A percentile compares a stretch with the other conserved stretches of the same genome.
Conservation (phyloP, 768 basidiomycete species). For the Amylocystis lapponica region DNA sequence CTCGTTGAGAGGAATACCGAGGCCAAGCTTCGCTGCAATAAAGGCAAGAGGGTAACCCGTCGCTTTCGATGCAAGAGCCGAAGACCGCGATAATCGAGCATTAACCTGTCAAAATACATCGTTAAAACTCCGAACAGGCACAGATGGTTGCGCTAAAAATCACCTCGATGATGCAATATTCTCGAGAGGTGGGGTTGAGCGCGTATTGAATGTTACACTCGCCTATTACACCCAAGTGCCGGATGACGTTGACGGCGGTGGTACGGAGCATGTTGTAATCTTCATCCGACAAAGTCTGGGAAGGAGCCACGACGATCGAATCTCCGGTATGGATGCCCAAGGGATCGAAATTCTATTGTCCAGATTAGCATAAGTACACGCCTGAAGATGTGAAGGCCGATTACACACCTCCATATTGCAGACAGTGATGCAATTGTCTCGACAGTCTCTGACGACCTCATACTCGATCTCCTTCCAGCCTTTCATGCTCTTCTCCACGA, state of each 20-base stretch:
- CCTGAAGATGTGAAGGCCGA: not conserved
- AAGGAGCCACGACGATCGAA: slow-evolving; percentile 96
- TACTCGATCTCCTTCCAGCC: slow-evolving; percentile 99
- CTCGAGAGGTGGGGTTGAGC: slow-evolving; percentile 88
- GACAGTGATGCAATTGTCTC: slow-evolving; percentile 98
- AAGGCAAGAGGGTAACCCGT: slow-evolving; percentile 98
- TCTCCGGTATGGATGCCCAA: slow-evolving; percentile 98
- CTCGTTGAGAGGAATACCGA: slow-evolving; percentile 97
- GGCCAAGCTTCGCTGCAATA: slow-evolving; percentile 96
- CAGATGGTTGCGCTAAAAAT: no score
- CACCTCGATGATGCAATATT: slow-evolving; percentile 98
- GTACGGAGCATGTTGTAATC: slow-evolving; percentile 99
- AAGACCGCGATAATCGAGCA: slow-evolving; percentile 96
- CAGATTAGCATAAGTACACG: not conserved
- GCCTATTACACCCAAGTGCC: slow-evolving; percentile 96
- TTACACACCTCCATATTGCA: slow-evolving; percentile 98
- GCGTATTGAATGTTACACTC: slow-evolving; percentile 99
- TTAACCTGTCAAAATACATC: slow-evolving; percentile 52
- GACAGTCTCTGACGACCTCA: slow-evolving; percentile 95
- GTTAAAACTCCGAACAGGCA: no score
- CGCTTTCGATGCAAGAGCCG: slow-evolving; percentile 95
- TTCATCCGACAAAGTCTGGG: slow-evolving; percentile 96
- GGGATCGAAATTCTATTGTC: slow-evolving; percentile 90
- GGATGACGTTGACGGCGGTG: slow-evolving; percentile 96
- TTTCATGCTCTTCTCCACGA: slow-evolving; percentile 99